phyloP scores from a whole-genome alignment of 2,329 filamentous ascomycete species.

The Botrytis deweyae region DNA sequence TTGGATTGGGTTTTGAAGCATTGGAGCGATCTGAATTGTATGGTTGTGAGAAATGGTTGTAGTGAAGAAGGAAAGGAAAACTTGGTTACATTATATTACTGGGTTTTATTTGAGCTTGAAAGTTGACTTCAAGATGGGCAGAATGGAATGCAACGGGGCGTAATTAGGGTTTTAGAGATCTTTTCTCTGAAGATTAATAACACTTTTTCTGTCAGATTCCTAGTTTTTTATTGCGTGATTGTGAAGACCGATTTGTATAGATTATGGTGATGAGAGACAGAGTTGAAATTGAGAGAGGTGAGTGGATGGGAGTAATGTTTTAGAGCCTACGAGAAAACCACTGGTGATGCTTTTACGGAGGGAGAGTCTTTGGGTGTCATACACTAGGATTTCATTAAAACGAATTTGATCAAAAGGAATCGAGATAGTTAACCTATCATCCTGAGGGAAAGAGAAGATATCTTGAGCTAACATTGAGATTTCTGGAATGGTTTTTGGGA shows the following conservation, averaged over 20 bases:
- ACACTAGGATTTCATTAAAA: neutral
- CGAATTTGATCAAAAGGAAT: neutral
- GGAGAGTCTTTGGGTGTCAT: neutral
- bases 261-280: neutral
- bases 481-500: neutral
- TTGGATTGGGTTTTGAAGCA: slow-evolving; percentile 9
- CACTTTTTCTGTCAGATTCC: too few species aligned
- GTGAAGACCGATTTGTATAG: neutral
- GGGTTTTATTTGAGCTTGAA: neutral
- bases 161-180: neutral
- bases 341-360: neutral
- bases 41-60: neutral
- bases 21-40: slow-evolving; percentile 15
- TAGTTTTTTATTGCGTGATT: neutral
- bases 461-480: neutral
- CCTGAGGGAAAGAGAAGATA: neutral
- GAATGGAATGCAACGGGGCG: slow-evolving; percentile 6
- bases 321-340: neutral
- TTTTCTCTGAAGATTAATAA: neutral
- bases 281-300: neutral
- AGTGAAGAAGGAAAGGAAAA: neutral
- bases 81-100: slow-evolving; percentile 3
- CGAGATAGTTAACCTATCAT: neutral
- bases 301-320: neutral
- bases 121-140: neutral